Evolutionary conservation across 1,139 yeast genomes (phyloP).

Genomic region (Scheffersomyces titani): DNA sequence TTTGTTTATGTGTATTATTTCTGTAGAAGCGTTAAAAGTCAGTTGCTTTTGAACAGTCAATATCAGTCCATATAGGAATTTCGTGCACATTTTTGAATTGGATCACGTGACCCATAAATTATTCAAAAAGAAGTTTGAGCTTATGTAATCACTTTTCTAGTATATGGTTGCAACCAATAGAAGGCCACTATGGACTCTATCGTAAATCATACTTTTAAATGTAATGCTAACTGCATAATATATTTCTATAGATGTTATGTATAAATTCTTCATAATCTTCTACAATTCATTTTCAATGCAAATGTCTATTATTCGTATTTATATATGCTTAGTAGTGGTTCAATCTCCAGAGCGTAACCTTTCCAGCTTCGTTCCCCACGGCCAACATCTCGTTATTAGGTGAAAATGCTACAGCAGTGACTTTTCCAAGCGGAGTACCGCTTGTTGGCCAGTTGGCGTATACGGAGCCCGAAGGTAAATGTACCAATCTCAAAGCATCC

Average conservation of each 20-base stretch:
- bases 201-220: background rate
- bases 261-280: background rate
- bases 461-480: constrained; percentile 83
- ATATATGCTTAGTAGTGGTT: constrained; percentile 60
- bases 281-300: background rate
- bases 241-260: background rate
- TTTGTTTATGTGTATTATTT: constrained; percentile 5
- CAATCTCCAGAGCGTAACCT: constrained; percentile 85
- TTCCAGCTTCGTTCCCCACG: constrained; percentile 89
- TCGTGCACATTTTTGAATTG: background rate
- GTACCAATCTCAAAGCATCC: constrained; percentile 86
- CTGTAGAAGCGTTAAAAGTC: background rate
- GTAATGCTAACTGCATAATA: background rate
- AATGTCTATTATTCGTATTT: background rate
- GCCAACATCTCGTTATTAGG: constrained; percentile 84
- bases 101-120: background rate
- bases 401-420: constrained; percentile 79
- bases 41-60: background rate
- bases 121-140: background rate
- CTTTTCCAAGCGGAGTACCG: constrained; percentile 93
- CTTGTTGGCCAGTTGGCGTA: constrained; percentile 97
- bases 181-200: background rate
- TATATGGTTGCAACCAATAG: background rate
- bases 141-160: background rate
- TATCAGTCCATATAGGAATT: background rate